Conservation (phyloP, 805 yeast genomes). For the Zygosaccharomyces bisporus region DNA sequence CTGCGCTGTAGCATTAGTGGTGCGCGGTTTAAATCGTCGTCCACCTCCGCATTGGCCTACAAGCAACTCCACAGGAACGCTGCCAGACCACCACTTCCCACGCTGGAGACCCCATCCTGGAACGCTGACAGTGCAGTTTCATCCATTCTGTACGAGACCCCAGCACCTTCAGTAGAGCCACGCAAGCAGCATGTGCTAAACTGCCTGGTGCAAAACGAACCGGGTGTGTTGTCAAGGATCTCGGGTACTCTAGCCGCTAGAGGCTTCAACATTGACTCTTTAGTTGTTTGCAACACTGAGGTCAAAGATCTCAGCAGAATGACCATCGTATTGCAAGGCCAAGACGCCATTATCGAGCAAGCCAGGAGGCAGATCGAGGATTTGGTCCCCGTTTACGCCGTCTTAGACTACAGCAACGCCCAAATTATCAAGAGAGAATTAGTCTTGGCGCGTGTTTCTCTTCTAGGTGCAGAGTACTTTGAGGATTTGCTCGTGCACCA, state of each 20-base stretch:
- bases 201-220: slow-evolving; percentile 97
- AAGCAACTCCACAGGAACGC: slow-evolving; percentile 85
- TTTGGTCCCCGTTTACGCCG: slow-evolving; percentile 97
- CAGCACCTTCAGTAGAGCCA: slow-evolving; percentile 50
- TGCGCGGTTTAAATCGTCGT: slow-evolving; percentile 43
- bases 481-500: slow-evolving; percentile 91
- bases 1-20: background rate
- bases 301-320: slow-evolving; percentile 92
- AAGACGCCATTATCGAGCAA: slow-evolving; percentile 94
- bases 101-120: slow-evolving; percentile 90
- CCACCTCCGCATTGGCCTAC: slow-evolving; percentile 93
- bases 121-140: slow-evolving; percentile 96
- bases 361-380: slow-evolving; percentile 98
- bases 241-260: slow-evolving; percentile 96
- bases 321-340: slow-evolving; percentile 94
- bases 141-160: slow-evolving; percentile 91
- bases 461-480: slow-evolving; percentile 97
- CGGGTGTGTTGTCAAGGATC: slow-evolving; percentile 91
- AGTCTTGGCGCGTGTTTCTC: slow-evolving; percentile 83
- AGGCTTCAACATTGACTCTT: slow-evolving; percentile 96
- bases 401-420: slow-evolving; percentile 85
- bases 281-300: slow-evolving; percentile 95
- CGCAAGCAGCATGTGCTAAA: slow-evolving; percentile 84
- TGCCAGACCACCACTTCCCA: slow-evolving; percentile 86
- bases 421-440: slow-evolving; percentile 90